phyloP scores from a whole-genome alignment of 495 filamentous ascomycete species.

The Penicillium egyptiacum region DNA sequence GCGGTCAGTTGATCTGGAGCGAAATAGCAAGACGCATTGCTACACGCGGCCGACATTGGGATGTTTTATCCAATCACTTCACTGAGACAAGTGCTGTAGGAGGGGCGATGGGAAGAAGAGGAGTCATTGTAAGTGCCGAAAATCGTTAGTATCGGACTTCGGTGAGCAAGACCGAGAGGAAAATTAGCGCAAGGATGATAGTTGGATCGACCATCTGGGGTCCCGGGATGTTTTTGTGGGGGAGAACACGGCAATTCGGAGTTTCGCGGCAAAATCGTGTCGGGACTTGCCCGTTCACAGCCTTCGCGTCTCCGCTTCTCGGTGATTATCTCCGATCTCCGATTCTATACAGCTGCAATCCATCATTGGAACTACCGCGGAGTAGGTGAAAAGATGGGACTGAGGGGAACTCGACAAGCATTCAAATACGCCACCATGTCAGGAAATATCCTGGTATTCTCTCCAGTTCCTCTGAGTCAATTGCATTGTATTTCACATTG shows the following conservation, averaged over 20 bases:
- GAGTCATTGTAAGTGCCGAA: slow-evolving; percentile 5
- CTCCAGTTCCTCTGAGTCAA: slow-evolving; percentile 14
- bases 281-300: background rate
- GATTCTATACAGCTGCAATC: slow-evolving; percentile 16
- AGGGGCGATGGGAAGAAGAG: slow-evolving; percentile 1
- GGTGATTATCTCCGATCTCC: slow-evolving; percentile 37
- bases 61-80: slow-evolving; percentile 13
- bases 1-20: background rate
- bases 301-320: slow-evolving; percentile 15
- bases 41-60: slow-evolving; percentile 26
- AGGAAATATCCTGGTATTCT: slow-evolving; percentile 7
- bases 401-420: slow-evolving; percentile 3
- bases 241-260: background rate
- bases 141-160: slow-evolving; percentile 27
- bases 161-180: slow-evolving; percentile 21
- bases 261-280: background rate
- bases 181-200: background rate
- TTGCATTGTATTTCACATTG: slow-evolving; percentile 6
- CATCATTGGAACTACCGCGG: background rate
- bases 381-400: background rate
- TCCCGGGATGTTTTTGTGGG: slow-evolving; percentile 5
- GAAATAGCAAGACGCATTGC: slow-evolving; percentile 6
- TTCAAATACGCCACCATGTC: slow-evolving; percentile 35
- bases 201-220: slow-evolving; percentile 1
- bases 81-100: slow-evolving; percentile 2